phyloP scores from a whole-genome alignment of 768 basidiomycete genomes.

The Psilocybe subaeruginosa region DNA sequence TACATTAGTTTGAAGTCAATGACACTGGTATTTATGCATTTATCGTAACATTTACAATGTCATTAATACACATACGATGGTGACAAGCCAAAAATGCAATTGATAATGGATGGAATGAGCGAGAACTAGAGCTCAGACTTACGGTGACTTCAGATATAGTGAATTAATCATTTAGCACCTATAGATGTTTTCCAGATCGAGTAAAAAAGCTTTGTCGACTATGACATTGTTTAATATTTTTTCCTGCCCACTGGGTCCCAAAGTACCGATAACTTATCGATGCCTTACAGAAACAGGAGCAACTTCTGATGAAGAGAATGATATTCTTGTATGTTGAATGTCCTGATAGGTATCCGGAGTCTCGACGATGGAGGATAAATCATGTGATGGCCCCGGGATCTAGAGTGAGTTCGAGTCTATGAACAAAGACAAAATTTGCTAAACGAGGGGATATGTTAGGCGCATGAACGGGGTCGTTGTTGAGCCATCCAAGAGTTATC shows the following conservation, averaged over 20 bases:
- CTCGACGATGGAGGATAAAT: neutral
- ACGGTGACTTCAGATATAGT: too few relatives aligned
- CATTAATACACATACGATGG: too few relatives aligned
- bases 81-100: too few relatives aligned
- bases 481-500: neutral
- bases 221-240: too few relatives aligned
- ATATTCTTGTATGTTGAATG: neutral
- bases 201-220: too few relatives aligned
- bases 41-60: too few relatives aligned
- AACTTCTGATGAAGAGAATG: neutral
- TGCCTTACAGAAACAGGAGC: slow-evolving; percentile 3
- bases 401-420: neutral
- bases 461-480: neutral
- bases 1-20: too few relatives aligned
- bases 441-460: neutral
- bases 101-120: too few relatives aligned
- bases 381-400: neutral
- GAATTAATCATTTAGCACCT: too few relatives aligned
- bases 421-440: neutral
- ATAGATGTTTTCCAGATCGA: too few relatives aligned
- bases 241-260: neutral
- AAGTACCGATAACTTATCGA: neutral
- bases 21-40: too few relatives aligned
- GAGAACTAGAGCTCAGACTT: too few relatives aligned
- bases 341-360: neutral